phyloP scores from a whole-genome alignment of 768 basidiomycete species.

The Tricholoma hemisulphureum region DNA sequence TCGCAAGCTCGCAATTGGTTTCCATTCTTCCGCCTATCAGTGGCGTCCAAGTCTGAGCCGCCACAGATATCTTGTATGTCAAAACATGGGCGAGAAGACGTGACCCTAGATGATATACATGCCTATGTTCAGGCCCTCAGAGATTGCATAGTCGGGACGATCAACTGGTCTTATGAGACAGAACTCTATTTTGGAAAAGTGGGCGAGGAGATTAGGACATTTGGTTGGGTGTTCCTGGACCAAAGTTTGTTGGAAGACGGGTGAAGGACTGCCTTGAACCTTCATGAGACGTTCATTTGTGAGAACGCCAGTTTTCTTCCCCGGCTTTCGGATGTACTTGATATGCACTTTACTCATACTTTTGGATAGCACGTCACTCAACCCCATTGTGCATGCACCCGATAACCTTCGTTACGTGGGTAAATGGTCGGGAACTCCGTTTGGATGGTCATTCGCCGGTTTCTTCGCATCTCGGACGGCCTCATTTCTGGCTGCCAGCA shows the following conservation, averaged over 20 bases:
- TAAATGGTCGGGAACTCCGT: neutral
- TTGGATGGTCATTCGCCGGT: neutral
- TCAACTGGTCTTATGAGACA: slow-evolving; percentile 68
- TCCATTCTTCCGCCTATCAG: slow-evolving; percentile 6
- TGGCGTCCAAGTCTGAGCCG: slow-evolving; percentile 8
- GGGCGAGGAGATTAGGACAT: slow-evolving; percentile 54
- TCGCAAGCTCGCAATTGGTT: slow-evolving; percentile 15
- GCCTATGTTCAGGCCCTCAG: slow-evolving; percentile 50
- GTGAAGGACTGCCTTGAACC: neutral
- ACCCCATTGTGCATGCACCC: neutral
- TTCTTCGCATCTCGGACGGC: neutral
- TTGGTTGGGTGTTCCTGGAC: slow-evolving; percentile 62
- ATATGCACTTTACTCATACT: neutral
- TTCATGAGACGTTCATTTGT: neutral
- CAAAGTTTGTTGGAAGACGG: slow-evolving; percentile 11
- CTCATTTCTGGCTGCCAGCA: no score
- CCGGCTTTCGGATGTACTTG: neutral
- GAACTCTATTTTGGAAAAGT: slow-evolving; percentile 58
- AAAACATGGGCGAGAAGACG: slow-evolving; percentile 12
- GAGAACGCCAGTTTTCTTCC: neutral
- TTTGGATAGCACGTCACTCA: neutral
- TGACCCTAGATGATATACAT: slow-evolving; percentile 12
- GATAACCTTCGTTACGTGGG: neutral
- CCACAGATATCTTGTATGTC: neutral
- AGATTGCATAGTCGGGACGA: slow-evolving; percentile 54